Conservation (phyloP, 441 rosid species). For the Arabidopsis lyrata region DNA sequence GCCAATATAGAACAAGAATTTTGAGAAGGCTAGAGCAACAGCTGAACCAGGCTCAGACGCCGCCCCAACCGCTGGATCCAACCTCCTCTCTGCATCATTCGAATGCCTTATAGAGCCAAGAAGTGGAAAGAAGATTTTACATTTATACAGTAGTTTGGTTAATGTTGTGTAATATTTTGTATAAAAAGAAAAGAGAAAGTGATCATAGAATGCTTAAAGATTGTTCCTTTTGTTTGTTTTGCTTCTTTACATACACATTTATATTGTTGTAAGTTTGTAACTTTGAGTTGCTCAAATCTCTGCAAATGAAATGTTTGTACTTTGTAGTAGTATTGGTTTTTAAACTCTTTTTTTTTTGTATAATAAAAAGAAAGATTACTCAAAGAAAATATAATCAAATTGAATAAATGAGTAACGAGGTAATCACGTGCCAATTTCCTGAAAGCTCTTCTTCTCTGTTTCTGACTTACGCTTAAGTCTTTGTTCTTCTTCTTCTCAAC, state of each 20-base stretch:
- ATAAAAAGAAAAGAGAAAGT: conserved; percentile 26
- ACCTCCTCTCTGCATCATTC: conserved; percentile 52
- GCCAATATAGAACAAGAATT: no score
- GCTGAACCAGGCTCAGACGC: conserved; percentile 42
- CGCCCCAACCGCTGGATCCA: conserved; percentile 49
- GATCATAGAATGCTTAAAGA: conserved; percentile 6
- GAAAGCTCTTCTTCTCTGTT: conserved; percentile 14
- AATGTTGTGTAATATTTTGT: conserved; percentile 34
- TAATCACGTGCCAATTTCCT: conserved; percentile 32
- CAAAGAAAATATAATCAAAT: no score
- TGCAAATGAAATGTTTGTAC: conserved; percentile 40
- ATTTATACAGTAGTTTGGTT: conserved; percentile 25
- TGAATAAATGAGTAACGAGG: conserved; percentile 9
- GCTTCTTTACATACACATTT: conserved; percentile 29
- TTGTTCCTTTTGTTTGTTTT: conserved; percentile 17
- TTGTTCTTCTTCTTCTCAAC: conserved; percentile 5
- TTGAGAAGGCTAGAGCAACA: conserved; percentile 52
- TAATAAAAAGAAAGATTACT: background rate
- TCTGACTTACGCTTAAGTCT: background rate
- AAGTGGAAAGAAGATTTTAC: conserved; percentile 26
- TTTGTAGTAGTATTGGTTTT: conserved; percentile 25
- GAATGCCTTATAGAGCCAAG: conserved; percentile 44
- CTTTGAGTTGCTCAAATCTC: conserved; percentile 34
- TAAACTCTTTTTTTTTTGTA: background rate
- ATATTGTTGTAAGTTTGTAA: no score